A percentile compares a stretch with the other conserved stretches of the same genome.
Evolutionary conservation across 2,329 filamentous ascomycete genomes (phyloP).

Genomic region (Colletotrichum euphorbiae): DNA sequence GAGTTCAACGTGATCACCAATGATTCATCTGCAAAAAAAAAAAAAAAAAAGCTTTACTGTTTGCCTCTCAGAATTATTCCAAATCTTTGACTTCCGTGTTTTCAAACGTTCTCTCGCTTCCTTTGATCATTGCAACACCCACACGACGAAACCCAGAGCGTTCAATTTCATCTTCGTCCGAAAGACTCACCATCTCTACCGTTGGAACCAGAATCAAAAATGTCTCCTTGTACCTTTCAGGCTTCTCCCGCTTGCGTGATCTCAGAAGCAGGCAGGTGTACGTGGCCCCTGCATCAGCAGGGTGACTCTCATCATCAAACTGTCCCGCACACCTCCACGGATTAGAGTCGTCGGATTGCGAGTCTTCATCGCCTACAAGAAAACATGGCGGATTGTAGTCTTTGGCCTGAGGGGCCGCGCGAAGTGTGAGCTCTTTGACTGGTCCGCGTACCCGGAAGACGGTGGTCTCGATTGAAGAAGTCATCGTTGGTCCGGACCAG

Average conservation of each 20-base stretch:
- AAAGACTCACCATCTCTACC: accelerated
- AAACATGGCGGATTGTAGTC: not conserved
- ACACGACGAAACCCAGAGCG: not conserved
- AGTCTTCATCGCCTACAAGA: not conserved
- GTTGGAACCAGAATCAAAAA: not conserved
- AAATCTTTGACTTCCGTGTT: not conserved
- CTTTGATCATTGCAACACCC: not conserved
- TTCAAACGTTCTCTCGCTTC: not conserved
- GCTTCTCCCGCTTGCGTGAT: not conserved
- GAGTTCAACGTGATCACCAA: no score
- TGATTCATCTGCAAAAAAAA: no score
- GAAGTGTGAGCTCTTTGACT: not conserved
- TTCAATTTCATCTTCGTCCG: not conserved
- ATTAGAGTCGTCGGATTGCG: not conserved
- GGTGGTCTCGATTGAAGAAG: not conserved
- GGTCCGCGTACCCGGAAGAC: not conserved
- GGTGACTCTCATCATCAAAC: slow-evolving; percentile 4
- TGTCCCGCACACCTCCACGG: slow-evolving; percentile 6
- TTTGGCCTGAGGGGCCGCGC: not conserved
- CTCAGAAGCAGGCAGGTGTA: slow-evolving; percentile 11
- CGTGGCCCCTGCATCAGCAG: accelerated
- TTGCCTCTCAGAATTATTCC: not conserved
- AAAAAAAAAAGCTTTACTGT: no score
- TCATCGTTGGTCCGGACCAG: slow-evolving; percentile 16
- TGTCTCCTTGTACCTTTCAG: not conserved